Evolutionary conservation across 257 asterid genomes (phyloP).

Genomic region (Haberlea rhodopensis): DNA sequence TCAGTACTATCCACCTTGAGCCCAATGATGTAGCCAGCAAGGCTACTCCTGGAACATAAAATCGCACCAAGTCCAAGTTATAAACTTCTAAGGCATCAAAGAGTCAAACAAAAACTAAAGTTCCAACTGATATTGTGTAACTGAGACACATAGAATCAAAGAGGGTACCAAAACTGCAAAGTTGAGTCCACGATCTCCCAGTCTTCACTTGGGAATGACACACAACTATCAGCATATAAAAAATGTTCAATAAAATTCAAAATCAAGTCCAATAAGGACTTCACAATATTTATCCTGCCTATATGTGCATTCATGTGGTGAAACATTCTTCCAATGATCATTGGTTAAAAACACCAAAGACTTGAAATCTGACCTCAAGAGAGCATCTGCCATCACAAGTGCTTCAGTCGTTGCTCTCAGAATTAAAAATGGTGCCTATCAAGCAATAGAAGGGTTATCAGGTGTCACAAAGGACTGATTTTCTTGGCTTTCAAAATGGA

Average conservation of each 20-base stretch:
- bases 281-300: conserved; percentile 6
- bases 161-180: conserved; percentile 73
- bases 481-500: not conserved
- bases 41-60: conserved; percentile 65
- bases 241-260: conserved; percentile 22
- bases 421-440: conserved; percentile 72
- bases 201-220: conserved; percentile 73
- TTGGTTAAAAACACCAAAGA: conserved; percentile 14
- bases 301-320: not conserved
- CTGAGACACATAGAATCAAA: conserved; percentile 16
- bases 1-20: conserved; percentile 46
- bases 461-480: conserved; percentile 6
- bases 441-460: conserved; percentile 29
- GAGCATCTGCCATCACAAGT: conserved; percentile 61
- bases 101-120: not conserved
- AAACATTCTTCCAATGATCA: conserved; percentile 11
- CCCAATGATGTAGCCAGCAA: conserved; percentile 67
- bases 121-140: conserved; percentile 2
- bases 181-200: conserved; percentile 94
- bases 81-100: conserved; percentile 13
- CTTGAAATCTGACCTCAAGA: conserved; percentile 62
- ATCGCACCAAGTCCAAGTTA: conserved; percentile 23
- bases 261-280: conserved; percentile 4
- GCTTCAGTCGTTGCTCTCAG: conserved; percentile 72
- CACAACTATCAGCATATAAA: conserved; percentile 58